Base-by-base conservation (phyloP, 371 early-diverging fungal species). In the Mortierella sp. region DNA sequence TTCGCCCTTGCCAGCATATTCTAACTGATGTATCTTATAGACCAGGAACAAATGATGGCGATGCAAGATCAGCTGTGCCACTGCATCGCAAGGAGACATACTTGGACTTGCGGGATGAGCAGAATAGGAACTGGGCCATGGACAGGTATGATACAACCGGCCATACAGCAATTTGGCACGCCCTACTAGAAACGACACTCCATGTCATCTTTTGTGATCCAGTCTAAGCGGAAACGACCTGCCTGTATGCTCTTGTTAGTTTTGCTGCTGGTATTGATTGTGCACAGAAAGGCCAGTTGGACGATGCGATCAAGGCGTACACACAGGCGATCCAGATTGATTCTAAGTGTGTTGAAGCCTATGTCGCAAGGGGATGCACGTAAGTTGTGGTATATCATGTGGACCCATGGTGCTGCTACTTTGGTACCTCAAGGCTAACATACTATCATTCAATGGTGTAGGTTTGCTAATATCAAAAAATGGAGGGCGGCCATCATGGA, bases 281-380 rank as follows among this genome's bases (percentile, higher is more conserved):
- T 42, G 76, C 76, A 1, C 65, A 69, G 34, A 59, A 63, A 14
- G 76, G 76, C 26, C 51, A 64, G 6, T 19, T 69, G 50, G 76
- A 76, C 21, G 61, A 69, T 15, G 76, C 76, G 4, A 59, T 76
- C 48, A 76, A 69, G 34, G 55, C 76, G 2, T 76, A 76, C 39
- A 56, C 65, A 30, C 76, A 76, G 37, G 56, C 70, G 9, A 76
- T 76, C 34, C 76, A 69, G 46, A 76, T 76, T 39, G 76, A 76
- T 37, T 34, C 50, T 4, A 69, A 76, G 34, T 64, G 48, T 24
- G 52, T 69, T 15, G 70, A 76, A 34, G 76, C 65, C 28, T 76
- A 69, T 39, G 50, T 76, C 17, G 70, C 76, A 19, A 59, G 76
- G 14, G 76, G 76, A 50, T 76, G 76, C 76, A 69, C 76, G 76